Evolutionary conservation across 1,284 basidiomycete species (phyloP).

Genomic region (Tilletia caries): DNA sequence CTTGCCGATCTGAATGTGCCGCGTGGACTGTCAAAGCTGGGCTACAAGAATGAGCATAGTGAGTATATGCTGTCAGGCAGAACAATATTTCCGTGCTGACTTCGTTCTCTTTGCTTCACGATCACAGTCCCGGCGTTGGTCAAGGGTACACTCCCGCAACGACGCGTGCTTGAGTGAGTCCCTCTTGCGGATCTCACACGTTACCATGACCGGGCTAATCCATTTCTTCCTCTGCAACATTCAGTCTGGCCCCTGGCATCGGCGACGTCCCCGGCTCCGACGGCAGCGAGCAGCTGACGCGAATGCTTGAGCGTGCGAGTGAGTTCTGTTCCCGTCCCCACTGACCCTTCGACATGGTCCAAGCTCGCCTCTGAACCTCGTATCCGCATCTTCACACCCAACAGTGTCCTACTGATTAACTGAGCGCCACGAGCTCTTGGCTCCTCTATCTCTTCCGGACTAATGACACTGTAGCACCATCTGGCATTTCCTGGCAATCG

Average conservation of each 20-base stretch:
- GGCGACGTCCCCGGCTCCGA: slow-evolving; percentile 68
- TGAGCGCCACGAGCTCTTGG: not conserved
- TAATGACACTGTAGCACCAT: too few relatives aligned
- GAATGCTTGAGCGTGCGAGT: slow-evolving; percentile 41
- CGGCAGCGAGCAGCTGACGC: slow-evolving; percentile 42
- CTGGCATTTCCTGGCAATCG: too few relatives aligned
- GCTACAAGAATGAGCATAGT: slow-evolving; percentile 62
- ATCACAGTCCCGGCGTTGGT: slow-evolving; percentile 61
- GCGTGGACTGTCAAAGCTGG: slow-evolving; percentile 78
- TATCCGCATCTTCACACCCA: not conserved
- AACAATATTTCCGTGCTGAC: not conserved
- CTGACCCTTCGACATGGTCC: too few relatives aligned
- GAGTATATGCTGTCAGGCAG: not conserved
- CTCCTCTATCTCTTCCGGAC: too few relatives aligned
- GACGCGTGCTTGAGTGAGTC: slow-evolving; percentile 67
- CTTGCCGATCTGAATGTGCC: slow-evolving; percentile 81
- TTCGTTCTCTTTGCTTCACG: not conserved
- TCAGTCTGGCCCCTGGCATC: slow-evolving; percentile 41
- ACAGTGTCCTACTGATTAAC: slow-evolving; percentile 1
- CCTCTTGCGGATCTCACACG: too few relatives aligned
- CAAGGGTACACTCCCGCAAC: slow-evolving; percentile 80
- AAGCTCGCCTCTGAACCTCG: slow-evolving; percentile 10
- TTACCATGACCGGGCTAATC: too few relatives aligned
- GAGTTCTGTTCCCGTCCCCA: slow-evolving; percentile 26
- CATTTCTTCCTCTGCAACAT: not conserved